Evolutionary conservation across 805 yeast species (phyloP).

Genomic region (Hanseniaspora clermontiae): DNA sequence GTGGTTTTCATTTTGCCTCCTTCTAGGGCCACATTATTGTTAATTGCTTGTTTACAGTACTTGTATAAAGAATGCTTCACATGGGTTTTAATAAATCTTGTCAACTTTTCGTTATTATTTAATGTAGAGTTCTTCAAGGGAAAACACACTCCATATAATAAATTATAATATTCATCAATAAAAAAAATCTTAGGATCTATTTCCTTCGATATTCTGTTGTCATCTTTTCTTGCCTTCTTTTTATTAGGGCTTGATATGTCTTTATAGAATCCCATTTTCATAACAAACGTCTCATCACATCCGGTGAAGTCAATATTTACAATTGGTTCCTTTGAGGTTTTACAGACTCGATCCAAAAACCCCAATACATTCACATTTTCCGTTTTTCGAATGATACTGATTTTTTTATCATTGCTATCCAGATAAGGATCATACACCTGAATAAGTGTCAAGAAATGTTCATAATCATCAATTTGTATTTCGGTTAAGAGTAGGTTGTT

Average conservation of each 20-base stretch:
- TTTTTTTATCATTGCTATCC: background rate
- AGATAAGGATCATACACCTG: background rate
- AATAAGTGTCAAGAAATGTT: background rate
- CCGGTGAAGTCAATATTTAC: background rate
- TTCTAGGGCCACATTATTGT: slow-evolving; percentile 22
- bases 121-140: slow-evolving; percentile 31
- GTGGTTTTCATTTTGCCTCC: slow-evolving; percentile 21
- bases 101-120: slow-evolving; percentile 36
- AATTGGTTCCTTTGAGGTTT: background rate
- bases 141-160: slow-evolving; percentile 27
- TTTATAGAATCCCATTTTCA: background rate
- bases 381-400: background rate
- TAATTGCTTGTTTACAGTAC: slow-evolving; percentile 28
- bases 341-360: background rate
- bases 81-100: slow-evolving; percentile 30
- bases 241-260: background rate
- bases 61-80: slow-evolving; percentile 13
- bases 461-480: background rate
- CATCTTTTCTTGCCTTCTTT: background rate
- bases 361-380: slow-evolving; percentile 3
- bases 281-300: background rate
- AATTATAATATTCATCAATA: slow-evolving; percentile 28
- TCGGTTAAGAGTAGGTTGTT: background rate
- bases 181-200: slow-evolving; percentile 21
- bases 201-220: background rate